Evolutionary conservation across 1,139 yeast species (phyloP), one percentile per base, ranked within the genome.

Genomic region (Saccharomycopsis hybrid): DNA sequence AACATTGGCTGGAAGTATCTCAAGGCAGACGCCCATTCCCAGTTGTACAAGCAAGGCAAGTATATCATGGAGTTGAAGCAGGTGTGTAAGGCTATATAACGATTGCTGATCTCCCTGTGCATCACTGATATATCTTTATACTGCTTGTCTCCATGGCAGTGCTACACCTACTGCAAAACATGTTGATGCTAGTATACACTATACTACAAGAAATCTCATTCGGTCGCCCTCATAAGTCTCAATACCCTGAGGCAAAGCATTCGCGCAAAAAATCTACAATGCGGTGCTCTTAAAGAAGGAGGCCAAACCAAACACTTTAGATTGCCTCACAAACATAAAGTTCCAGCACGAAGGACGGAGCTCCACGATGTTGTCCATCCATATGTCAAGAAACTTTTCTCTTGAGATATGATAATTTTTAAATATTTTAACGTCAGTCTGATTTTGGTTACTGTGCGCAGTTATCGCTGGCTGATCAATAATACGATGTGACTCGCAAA

Each of bases 1-100:
- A 53, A 65, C 27, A 64, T 72, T 9, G 77, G 77, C 5, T 72
- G 77, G 77, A 69, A 68, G 54, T 72, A 72, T 53, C 56, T 70
- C 44, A 60, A 62, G 49, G 64, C 70, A 49, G 66, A 65, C 33
- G 59, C 60, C 28, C 57, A 58, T 43, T 60, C 61, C 46, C 74
- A 70, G 58, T 63, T 65, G 46, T 70, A 64, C 57, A 72, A 72
- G 53, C 74, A 71, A 56, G 74, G 75, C 1, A 64, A 67, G 47
- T 72, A 61, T 53, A 67, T 72, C 32, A 56, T 72, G 55, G 76
- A 72, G 56, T 55, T 69, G 30, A 46, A 43, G 41, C 37, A 36
- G 36, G 54, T 47, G 29, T 27, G 18, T 18, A 18, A 18, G 18
- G 18, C 18, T 18, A 18, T 18, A 18, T 18, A 18, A 18, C 18